Conservation (phyloP, 192 early-diverging fungal species). For the Podila clonocystis region DNA sequence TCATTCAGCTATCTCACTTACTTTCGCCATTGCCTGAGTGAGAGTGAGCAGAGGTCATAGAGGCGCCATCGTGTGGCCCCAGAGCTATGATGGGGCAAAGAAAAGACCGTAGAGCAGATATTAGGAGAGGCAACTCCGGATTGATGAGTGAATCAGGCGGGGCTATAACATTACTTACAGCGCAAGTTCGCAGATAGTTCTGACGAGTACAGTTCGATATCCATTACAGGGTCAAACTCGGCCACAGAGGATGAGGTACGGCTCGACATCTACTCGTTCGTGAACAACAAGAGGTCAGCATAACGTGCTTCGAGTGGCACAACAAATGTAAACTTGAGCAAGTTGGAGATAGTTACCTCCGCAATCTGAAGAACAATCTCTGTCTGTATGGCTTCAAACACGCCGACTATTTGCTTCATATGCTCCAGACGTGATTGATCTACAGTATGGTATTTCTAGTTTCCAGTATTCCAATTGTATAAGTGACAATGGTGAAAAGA, state of each 20-base stretch:
- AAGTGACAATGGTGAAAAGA: too few species aligned
- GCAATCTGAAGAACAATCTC: constrained; percentile 40
- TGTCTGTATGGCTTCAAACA: constrained; percentile 50
- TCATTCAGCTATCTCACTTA: constrained; percentile 3
- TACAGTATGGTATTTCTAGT: constrained; percentile 51
- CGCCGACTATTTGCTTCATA: constrained; percentile 37
- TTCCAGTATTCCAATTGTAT: neutral
- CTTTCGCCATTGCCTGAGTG: constrained; percentile 39
- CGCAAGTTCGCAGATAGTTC: constrained; percentile 28
- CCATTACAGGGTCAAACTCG: constrained; percentile 42
- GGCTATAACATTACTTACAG: constrained; percentile 7
- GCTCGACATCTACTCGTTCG: constrained; percentile 25
- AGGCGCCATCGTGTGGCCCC: constrained; percentile 14
- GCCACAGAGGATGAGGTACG: constrained; percentile 16
- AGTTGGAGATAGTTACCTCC: constrained; percentile 18
- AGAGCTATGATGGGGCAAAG: constrained; percentile 10
- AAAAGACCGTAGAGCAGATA: neutral
- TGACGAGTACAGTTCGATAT: constrained; percentile 34
- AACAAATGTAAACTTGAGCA: neutral
- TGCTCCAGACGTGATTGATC: constrained; percentile 46
- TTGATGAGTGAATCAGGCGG: too few species aligned
- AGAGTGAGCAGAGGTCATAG: constrained; percentile 10
- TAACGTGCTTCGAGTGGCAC: neutral
- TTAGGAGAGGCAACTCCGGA: neutral
- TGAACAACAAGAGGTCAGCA: neutral